Evolutionary conservation across 306 rosid genomes (phyloP).

Genomic region (Oxytropis ochrocephala): DNA sequence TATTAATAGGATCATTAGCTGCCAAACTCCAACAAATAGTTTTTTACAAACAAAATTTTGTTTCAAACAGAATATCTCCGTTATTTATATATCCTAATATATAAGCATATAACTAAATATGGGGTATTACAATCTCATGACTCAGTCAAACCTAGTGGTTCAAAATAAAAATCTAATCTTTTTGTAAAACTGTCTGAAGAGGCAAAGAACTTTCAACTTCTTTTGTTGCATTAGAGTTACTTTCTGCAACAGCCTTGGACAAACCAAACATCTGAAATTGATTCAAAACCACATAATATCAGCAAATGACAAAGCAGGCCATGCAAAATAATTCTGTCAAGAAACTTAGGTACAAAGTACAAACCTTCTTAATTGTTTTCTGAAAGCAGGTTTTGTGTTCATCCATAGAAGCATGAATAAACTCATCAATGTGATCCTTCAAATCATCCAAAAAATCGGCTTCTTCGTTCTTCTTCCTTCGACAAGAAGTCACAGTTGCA

Average conservation of each 20-base stretch:
- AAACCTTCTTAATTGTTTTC: constrained; percentile 75
- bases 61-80: not conserved
- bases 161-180: constrained; percentile 34
- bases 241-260: constrained; percentile 74
- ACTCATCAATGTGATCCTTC: constrained; percentile 89
- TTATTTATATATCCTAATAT: not conserved
- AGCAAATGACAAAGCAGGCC: not conserved
- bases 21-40: not conserved
- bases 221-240: constrained; percentile 37
- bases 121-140: not conserved
- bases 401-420: constrained; percentile 74
- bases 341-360: not conserved
- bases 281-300: constrained; percentile 3
- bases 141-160: not conserved
- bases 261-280: constrained; percentile 74
- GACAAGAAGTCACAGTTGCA: constrained; percentile 47
- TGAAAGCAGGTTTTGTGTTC: constrained; percentile 83
- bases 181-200: constrained; percentile 41
- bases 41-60: not conserved
- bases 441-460: constrained; percentile 75
- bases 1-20: not conserved
- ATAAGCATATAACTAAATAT: not conserved
- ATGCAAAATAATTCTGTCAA: not conserved
- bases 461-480: constrained; percentile 71
- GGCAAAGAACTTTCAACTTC: constrained; percentile 79